Evolutionary conservation across 768 basidiomycete genomes (phyloP).

Genomic region (Boletellus emodensis): DNA sequence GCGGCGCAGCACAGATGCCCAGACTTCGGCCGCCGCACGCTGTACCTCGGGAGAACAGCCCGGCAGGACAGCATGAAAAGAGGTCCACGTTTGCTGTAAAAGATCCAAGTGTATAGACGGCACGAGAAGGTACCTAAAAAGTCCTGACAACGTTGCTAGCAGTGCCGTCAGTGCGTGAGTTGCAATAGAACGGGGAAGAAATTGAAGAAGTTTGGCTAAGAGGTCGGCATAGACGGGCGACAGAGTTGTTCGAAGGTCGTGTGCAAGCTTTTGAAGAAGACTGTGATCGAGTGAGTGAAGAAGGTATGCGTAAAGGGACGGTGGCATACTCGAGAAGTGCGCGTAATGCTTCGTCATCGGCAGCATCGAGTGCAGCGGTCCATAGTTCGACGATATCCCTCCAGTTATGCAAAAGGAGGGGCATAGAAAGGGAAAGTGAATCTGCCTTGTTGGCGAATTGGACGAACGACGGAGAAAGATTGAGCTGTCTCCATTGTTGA

Average conservation of each 20-base stretch:
- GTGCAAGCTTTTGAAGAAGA: constrained; percentile 70
- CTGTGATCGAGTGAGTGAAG: constrained; percentile 36
- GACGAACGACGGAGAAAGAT: constrained; percentile 72
- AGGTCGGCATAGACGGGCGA: constrained; percentile 57
- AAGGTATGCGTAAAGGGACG: not conserved
- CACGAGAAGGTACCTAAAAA: constrained; percentile 73
- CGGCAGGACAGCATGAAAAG: constrained; percentile 47
- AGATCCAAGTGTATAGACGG: constrained; percentile 53
- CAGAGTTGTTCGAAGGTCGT: constrained; percentile 78
- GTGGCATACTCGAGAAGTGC: constrained; percentile 70
- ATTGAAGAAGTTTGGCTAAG: constrained; percentile 49
- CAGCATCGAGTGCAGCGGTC: constrained; percentile 50
- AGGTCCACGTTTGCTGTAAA: constrained; percentile 57
- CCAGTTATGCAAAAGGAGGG: constrained; percentile 79
- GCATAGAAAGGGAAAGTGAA: constrained; percentile 67
- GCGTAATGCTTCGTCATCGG: constrained; percentile 70
- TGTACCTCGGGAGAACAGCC: constrained; percentile 70
- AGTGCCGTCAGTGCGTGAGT: constrained; percentile 58
- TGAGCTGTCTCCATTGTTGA: constrained; percentile 74
- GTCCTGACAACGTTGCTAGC: constrained; percentile 59
- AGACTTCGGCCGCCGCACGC: constrained; percentile 79
- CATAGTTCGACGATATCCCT: constrained; percentile 62
- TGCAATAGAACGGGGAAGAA: constrained; percentile 57
- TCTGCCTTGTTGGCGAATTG: constrained; percentile 61
- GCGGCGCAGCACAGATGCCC: constrained; percentile 74